These are phyloP conservation scores for Colletotrichum sojae DNA, from an alignment of 2,329 filamentous ascomycete genomes.

Conservation along the genomic window DNA sequence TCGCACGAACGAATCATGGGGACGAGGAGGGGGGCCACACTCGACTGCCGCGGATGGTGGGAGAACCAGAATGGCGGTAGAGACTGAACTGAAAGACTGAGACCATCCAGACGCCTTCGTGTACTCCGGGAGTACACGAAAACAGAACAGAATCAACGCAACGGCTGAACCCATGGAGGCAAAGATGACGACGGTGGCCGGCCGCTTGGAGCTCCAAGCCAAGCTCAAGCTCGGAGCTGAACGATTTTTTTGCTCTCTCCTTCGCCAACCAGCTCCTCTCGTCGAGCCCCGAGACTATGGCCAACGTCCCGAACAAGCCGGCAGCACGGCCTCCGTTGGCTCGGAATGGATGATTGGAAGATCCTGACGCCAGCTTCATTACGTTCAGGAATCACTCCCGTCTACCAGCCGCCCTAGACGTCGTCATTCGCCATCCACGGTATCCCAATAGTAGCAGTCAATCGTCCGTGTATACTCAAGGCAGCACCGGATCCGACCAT, in stretches of 20 bases:
- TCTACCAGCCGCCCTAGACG: not conserved
- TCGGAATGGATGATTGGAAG: conserved; percentile 1
- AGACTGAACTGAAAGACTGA: not conserved
- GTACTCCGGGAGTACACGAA: too few relatives aligned
- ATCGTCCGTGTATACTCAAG: conserved; percentile 1
- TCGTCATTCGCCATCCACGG: not conserved
- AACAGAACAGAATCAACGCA: not conserved
- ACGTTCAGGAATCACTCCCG: conserved; percentile 17
- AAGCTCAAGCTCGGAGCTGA: conserved; percentile 15
- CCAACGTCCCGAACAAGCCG: conserved; percentile 10
- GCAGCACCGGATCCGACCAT: conserved; percentile 22
- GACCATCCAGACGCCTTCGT: not conserved
- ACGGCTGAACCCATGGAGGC: not conserved
- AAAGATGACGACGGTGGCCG: conserved; percentile 12
- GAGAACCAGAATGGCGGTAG: conserved; percentile 7
- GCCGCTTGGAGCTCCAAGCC: not conserved
- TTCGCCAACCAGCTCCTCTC: conserved; percentile 2
- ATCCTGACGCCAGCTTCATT: conserved; percentile 5
- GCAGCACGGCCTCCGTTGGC: not conserved
- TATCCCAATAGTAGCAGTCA: not conserved
- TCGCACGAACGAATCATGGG: not conserved
- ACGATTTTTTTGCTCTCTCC: not conserved
- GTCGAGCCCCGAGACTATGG: not conserved
- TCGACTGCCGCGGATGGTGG: conserved; percentile 1
- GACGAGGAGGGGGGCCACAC: not conserved